Conservation (phyloP, 768 basidiomycete genomes). For the Gloeophyllum trabeum region DNA sequence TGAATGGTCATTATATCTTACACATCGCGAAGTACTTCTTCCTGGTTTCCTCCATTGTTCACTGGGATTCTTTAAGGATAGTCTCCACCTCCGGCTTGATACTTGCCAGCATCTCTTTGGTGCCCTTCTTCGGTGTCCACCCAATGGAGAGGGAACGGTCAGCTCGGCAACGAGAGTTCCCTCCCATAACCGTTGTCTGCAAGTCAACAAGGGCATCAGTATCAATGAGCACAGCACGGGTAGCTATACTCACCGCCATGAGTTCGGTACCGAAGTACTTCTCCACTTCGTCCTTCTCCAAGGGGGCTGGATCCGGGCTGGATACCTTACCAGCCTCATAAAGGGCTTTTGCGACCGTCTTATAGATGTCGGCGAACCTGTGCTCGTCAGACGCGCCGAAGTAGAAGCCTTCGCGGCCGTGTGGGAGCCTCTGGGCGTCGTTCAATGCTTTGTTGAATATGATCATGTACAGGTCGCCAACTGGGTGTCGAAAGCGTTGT, state of each 20-base stretch:
- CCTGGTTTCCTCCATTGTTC: too few species aligned
- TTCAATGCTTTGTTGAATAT: constrained; percentile 26
- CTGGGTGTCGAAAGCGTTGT: too few species aligned
- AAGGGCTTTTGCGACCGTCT: constrained; percentile 23
- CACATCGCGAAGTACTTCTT: too few species aligned
- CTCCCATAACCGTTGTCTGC: constrained; percentile 4
- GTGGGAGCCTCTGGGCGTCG: constrained; percentile 10
- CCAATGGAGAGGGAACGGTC: constrained; percentile 30
- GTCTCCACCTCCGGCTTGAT: constrained; percentile 37
- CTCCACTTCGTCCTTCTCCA: constrained; percentile 27
- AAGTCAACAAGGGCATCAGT: too few species aligned
- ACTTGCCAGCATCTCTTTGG: constrained; percentile 36
- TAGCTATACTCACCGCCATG: constrained; percentile 8
- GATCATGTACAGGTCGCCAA: constrained; percentile 29
- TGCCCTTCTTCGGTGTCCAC: constrained; percentile 39
- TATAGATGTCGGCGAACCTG: constrained; percentile 20
- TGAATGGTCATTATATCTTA: too few species aligned
- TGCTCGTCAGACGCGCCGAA: constrained; percentile 21
- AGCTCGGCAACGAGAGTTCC: constrained; percentile 31
- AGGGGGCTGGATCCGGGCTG: constrained; percentile 28
- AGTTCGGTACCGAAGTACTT: constrained; percentile 23
- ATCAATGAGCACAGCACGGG: not conserved
- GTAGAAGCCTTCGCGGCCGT: constrained; percentile 26
- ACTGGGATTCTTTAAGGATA: too few species aligned
- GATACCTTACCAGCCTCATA: constrained; percentile 17